phyloP scores from a whole-genome alignment of 2,329 filamentous ascomycete genomes.

The Teratosphaeria viscida region DNA sequence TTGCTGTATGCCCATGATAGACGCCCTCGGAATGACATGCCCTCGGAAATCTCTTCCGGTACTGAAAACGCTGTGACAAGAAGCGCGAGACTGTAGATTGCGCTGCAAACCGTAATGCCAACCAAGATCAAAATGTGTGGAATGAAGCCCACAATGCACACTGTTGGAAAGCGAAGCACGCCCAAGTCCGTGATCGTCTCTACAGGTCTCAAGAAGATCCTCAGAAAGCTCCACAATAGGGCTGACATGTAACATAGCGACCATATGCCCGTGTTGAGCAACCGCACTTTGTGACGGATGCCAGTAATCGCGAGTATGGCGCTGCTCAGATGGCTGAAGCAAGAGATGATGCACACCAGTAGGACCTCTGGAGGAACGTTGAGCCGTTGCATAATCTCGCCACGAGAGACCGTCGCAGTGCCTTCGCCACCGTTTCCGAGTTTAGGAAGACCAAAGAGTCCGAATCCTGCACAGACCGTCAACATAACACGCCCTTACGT shows the following conservation, averaged over 20 bases:
- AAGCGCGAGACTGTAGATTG: conserved; percentile 70
- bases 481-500: neutral
- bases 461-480: conserved; percentile 38
- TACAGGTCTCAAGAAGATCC: conserved; percentile 34
- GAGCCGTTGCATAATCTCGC: conserved; percentile 58
- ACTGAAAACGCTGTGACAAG: conserved; percentile 61
- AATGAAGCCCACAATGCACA: conserved; percentile 89
- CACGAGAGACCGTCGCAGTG: conserved; percentile 17
- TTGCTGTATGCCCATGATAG: conserved; percentile 68
- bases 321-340: conserved; percentile 78
- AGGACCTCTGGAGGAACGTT: conserved; percentile 87
- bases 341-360: conserved; percentile 75
- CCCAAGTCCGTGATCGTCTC: conserved; percentile 53
- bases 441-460: conserved; percentile 49
- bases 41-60: conserved; percentile 39
- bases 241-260: conserved; percentile 80
- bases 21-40: conserved; percentile 46
- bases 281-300: conserved; percentile 66
- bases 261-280: conserved; percentile 83
- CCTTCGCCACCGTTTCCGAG: conserved; percentile 15
- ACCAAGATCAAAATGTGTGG: conserved; percentile 79
- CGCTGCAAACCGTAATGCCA: conserved; percentile 64
- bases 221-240: conserved; percentile 64
- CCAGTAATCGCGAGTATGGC: conserved; percentile 73
- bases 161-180: conserved; percentile 78